These are phyloP conservation scores for Gliomastix tumulicola DNA, from an alignment of 2,329 filamentous ascomycete species.

Conservation along the genomic window DNA sequence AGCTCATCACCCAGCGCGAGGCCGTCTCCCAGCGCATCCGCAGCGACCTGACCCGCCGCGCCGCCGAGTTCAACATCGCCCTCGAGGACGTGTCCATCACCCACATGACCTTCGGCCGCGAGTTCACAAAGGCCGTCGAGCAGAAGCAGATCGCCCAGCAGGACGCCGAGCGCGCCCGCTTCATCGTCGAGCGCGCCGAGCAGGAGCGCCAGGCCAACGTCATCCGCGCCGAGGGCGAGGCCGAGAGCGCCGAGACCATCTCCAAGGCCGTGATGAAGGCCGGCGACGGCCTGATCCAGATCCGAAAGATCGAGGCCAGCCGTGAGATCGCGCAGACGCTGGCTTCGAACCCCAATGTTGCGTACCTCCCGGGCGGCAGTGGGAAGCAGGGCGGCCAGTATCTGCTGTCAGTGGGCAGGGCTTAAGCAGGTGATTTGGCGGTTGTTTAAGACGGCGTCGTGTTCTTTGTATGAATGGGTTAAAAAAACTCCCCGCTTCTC, in stretches of 20 bases:
- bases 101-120: conserved; percentile 99
- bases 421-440: conserved; percentile 13
- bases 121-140: conserved; percentile 97
- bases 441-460: conserved; percentile 11
- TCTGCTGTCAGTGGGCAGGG: conserved; percentile 44
- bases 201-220: conserved; percentile 98
- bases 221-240: conserved; percentile 95
- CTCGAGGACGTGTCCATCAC: conserved; percentile 99
- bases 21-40: conserved; percentile 94
- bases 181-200: conserved; percentile 98
- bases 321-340: conserved; percentile 91
- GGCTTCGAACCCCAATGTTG: conserved; percentile 87
- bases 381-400: conserved; percentile 53
- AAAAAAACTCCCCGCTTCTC: conserved; percentile 23
- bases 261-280: conserved; percentile 87
- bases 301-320: conserved; percentile 93
- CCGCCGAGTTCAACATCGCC: conserved; percentile 96
- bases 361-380: conserved; percentile 74
- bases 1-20: conserved; percentile 98
- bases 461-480: conserved; percentile 9
- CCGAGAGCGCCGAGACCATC: conserved; percentile 93
- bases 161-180: conserved; percentile 92
- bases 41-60: conserved; percentile 83
- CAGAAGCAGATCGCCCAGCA: conserved; percentile 99
- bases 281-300: conserved; percentile 90